Conservation (phyloP, 192 early-diverging fungal species). For the Fimicolochytrium jonesii region DNA sequence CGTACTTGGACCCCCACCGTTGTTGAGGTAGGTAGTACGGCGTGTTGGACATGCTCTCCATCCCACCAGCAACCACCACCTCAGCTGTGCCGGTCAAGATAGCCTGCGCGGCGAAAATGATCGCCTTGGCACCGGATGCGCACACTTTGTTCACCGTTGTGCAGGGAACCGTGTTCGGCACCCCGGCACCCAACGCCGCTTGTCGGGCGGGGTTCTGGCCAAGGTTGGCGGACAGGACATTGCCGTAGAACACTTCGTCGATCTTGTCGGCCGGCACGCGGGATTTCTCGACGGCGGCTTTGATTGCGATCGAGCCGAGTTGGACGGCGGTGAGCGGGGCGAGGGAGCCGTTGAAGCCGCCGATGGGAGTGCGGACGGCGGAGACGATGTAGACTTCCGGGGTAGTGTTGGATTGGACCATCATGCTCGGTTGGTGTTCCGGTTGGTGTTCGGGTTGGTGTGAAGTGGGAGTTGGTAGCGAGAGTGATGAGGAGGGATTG, state of each 20-base stretch:
- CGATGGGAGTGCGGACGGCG: conserved; percentile 86
- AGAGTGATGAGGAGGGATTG: neutral
- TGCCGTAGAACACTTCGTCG: conserved; percentile 95
- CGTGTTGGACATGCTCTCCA: conserved; percentile 95
- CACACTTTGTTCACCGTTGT: conserved; percentile 99
- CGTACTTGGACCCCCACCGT: conserved; percentile 63
- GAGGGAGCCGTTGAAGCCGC: conserved; percentile 85
- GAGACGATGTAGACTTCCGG: conserved; percentile 81
- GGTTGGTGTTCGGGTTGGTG: neutral
- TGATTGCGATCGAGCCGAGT: conserved; percentile 84
- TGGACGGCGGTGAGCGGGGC: conserved; percentile 75
- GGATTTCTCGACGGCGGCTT: conserved; percentile 76
- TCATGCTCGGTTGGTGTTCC: neutral
- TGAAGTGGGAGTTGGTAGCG: neutral
- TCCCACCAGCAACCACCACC: conserved; percentile 79
- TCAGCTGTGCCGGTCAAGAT: conserved; percentile 47
- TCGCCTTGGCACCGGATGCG: conserved; percentile 94
- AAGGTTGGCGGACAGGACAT: conserved; percentile 84
- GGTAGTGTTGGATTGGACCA: neutral
- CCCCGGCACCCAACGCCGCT: conserved; percentile 83
- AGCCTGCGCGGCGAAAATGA: conserved; percentile 75
- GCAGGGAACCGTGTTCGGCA: conserved; percentile 75
- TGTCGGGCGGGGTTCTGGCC: conserved; percentile 94
- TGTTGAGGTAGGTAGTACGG: conserved; percentile 67
- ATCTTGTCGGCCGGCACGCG: conserved; percentile 75